These are phyloP conservation scores for Solanum rostratum DNA, from an alignment of 257 asterid species.

Conservation along the genomic window DNA sequence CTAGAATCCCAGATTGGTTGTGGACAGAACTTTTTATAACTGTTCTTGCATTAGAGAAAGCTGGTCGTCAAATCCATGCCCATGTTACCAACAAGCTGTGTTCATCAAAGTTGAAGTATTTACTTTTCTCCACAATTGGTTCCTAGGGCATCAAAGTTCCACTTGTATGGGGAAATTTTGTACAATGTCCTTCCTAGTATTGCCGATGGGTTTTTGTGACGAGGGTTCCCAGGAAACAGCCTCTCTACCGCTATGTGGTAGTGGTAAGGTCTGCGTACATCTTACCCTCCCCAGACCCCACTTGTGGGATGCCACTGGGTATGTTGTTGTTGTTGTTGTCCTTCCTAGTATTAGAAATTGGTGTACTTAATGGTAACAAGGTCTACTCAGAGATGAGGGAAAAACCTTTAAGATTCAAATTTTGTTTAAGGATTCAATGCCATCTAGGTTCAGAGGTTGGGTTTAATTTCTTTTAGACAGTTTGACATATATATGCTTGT, in stretches of 20 bases:
- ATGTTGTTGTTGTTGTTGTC: no score
- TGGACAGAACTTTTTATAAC: neutral
- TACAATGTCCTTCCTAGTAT: neutral
- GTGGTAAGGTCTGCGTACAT: no score
- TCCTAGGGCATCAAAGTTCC: neutral
- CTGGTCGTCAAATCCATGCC: neutral
- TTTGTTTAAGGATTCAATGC: neutral
- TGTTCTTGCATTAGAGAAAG: neutral
- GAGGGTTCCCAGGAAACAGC: no score
- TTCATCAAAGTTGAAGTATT: neutral
- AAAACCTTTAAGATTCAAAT: neutral
- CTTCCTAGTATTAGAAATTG: neutral
- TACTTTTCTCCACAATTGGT: neutral
- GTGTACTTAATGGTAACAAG: neutral
- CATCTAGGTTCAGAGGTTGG: neutral
- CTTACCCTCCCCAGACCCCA: no score
- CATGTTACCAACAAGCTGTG: neutral
- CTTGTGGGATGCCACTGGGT: neutral
- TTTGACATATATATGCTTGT: neutral
- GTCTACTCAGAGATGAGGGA: neutral
- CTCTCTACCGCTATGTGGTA: no score
- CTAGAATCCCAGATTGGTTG: neutral
- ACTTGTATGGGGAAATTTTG: neutral
- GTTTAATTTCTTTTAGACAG: neutral
- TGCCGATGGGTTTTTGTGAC: no score